phyloP scores from a whole-genome alignment of 2,329 filamentous ascomycete species.

The Tolypocladium nubicola region DNA sequence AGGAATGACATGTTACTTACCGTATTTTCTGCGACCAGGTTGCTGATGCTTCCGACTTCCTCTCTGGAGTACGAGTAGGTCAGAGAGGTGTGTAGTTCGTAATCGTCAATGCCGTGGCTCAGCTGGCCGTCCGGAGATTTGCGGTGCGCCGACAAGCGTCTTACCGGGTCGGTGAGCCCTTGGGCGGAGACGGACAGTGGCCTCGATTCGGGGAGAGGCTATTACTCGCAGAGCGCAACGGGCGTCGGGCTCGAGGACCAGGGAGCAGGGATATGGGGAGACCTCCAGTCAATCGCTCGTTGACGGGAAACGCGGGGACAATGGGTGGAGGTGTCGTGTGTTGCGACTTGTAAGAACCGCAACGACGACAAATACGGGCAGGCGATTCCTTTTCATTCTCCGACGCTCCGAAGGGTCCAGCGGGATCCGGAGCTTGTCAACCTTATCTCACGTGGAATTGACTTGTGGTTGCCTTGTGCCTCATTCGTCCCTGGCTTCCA shows the following conservation, averaged over 20 bases:
- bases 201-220: background rate
- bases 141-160: background rate
- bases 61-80: background rate
- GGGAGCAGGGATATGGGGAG: background rate
- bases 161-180: background rate
- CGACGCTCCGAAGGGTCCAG: background rate
- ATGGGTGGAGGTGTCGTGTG: background rate
- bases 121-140: background rate
- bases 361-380: background rate
- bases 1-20: background rate
- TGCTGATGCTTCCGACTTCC: background rate
- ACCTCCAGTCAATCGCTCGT: background rate
- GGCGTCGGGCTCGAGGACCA: background rate
- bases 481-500: background rate
- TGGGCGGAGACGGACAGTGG: background rate
- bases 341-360: background rate
- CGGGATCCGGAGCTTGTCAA: background rate
- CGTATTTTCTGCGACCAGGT: background rate
- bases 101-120: background rate
- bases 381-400: background rate
- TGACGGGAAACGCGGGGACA: background rate
- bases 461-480: background rate
- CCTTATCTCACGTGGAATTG: background rate
- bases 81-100: background rate
- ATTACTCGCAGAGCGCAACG: background rate